Conservation (phyloP, 2,329 filamentous ascomycete genomes). For the Pseudonectria foliicola region DNA sequence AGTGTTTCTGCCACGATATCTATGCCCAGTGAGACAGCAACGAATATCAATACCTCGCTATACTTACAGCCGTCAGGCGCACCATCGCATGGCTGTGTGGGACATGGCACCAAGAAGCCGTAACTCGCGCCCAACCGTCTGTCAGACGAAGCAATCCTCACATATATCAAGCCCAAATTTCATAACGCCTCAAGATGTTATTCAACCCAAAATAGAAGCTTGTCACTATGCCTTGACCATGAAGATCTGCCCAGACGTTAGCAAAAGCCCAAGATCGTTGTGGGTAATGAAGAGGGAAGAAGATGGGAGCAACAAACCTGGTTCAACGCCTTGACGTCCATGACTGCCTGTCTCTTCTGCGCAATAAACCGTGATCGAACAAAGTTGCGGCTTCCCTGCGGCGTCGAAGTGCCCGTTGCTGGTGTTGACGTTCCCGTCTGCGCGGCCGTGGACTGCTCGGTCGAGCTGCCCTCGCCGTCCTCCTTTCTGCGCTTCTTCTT, state of each 20-base stretch:
- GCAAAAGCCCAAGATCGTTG: conserved; percentile 13
- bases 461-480: conserved; percentile 10
- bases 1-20: too few species aligned
- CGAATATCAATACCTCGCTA: too few species aligned
- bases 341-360: conserved; percentile 76
- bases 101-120: too few species aligned
- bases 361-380: conserved; percentile 78
- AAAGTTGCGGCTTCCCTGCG: conserved; percentile 56
- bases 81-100: too few species aligned
- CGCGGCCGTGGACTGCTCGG: conserved; percentile 16
- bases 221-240: conserved; percentile 50
- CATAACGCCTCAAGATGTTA: conserved; percentile 1
- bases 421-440: conserved; percentile 31
- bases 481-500: conserved; percentile 46
- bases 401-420: conserved; percentile 39
- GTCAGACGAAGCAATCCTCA: too few species aligned
- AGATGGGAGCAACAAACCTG: conserved; percentile 53
- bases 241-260: conserved; percentile 47
- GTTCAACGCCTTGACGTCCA: conserved; percentile 76
- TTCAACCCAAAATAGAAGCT: not conserved
- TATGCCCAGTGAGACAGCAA: too few species aligned
- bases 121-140: too few species aligned
- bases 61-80: too few species aligned
- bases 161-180: too few species aligned
- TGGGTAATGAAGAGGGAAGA: not conserved